Base-by-base conservation (phyloP, 2,329 filamentous ascomycete genomes). In the Colletotrichum sp. region DNA sequence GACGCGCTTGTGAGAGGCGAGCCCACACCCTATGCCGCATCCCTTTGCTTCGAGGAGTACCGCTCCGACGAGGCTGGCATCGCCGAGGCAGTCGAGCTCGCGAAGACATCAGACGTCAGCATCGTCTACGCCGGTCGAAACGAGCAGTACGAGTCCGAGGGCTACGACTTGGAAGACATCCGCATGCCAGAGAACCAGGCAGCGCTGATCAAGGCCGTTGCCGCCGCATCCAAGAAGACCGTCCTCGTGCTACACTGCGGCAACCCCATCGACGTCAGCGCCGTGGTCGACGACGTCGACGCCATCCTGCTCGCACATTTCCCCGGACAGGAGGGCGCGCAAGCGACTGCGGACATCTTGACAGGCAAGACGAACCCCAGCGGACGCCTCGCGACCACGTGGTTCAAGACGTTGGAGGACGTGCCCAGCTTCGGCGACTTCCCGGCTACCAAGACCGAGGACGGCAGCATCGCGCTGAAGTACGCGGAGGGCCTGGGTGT, bases 111-210 rank as follows among this genome's bases (percentile, higher is more conserved):
- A 1, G 75, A 75, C 3, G 75, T 77, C 4, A 77, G 72, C 72
- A 57, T 77, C 30, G 16, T 77, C 63, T 78, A 77, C 30, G 75
- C 75, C 18, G 77, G 75, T 2, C 75, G 77, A 15, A 72, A 71
- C 63, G 72, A 73, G 32, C 77, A 76, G 30, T 77, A 77, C 66
- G 77, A 77, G 48, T 77, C 77, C 3, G 72, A 78, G 48, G 75
- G 75, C 5, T 77, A 72, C 59, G 77, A 78, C 30, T 43, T 78
- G 3, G 74, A 78, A 5, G 71, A 72, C 39, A 61, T 68, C 9
- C 69, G 74, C n/a, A 65, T 79, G 24, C 70, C 73, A 4, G 72
- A 52, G 28, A 75, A 77, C 67, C 75, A 77, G 6, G 64, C 71
- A 4, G 74, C 71, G 2, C 43, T 78, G 4, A 71, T 78, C 71